A percentile compares a stretch with the other conserved stretches of the same genome.
Conservation (phyloP, 345 rosid genomes). For the Hibiscus trionum region DNA sequence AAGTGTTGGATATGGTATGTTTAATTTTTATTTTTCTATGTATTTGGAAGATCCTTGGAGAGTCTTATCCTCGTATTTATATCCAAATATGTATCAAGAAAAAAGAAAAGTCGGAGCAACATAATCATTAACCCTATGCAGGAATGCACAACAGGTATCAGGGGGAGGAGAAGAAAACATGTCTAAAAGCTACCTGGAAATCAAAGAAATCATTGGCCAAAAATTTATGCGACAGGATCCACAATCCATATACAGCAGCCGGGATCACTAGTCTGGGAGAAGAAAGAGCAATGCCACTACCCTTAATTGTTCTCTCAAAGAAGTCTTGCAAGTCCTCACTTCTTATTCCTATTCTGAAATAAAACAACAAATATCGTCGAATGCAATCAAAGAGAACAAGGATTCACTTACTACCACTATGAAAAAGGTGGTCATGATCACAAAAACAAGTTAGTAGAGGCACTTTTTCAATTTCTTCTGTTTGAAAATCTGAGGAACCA, state of each 20-base stretch:
- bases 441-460: not conserved
- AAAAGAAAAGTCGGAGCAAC: not conserved
- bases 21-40: not conserved
- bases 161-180: not conserved
- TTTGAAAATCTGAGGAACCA: conserved; percentile 65
- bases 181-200: conserved; percentile 54
- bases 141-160: not conserved
- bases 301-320: conserved; percentile 56
- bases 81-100: not conserved
- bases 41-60: not conserved
- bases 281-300: conserved; percentile 73
- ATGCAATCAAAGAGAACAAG: not conserved
- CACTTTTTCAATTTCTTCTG: conserved; percentile 69
- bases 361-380: not conserved
- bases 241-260: conserved; percentile 62
- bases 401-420: not conserved
- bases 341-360: conserved; percentile 70
- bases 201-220: conserved; percentile 51
- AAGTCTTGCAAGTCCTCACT: conserved; percentile 64
- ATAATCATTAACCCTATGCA: not conserved
- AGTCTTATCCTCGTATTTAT: not conserved
- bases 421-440: not conserved
- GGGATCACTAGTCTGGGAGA: conserved; percentile 89
- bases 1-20: not conserved
- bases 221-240: conserved; percentile 67